These are phyloP conservation scores for Volvariella volvacea DNA, from an alignment of 1,284 basidiomycete genomes.

Conservation along the genomic window DNA sequence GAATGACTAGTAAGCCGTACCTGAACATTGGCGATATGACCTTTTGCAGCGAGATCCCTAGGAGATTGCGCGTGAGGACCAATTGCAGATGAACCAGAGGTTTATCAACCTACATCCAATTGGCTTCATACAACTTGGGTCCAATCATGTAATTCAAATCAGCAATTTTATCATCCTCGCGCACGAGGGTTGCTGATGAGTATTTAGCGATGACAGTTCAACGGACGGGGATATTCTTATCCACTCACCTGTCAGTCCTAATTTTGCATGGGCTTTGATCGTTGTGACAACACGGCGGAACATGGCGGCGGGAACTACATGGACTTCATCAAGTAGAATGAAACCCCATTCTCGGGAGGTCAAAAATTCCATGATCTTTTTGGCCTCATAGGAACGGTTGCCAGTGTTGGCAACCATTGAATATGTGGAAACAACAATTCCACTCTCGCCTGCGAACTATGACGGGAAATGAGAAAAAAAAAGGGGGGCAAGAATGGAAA, in stretches of 20 bases:
- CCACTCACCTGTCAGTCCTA: conserved; percentile 80
- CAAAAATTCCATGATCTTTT: conserved; percentile 99
- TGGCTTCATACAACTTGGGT: conserved; percentile 98
- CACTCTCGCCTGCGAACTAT: conserved; percentile 89
- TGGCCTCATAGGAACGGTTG: conserved; percentile 92
- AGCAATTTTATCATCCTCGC: conserved; percentile 98
- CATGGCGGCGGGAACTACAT: conserved; percentile 96
- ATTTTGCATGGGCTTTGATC: conserved; percentile 96
- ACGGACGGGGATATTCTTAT: conserved; percentile 2
- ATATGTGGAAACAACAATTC: conserved; percentile 95
- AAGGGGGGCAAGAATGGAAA: conserved; percentile 10
- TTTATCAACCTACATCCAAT: conserved; percentile 78
- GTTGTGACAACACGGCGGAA: conserved; percentile 94
- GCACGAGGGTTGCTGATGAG: conserved; percentile 82
- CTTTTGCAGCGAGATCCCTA: conserved; percentile 93
- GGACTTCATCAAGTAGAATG: conserved; percentile 92
- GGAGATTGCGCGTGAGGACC: conserved; percentile 6
- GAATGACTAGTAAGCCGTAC: conserved; percentile 32
- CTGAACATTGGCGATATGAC: conserved; percentile 99
- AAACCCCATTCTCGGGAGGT: conserved; percentile 95
- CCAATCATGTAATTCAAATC: conserved; percentile 99
- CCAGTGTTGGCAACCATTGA: conserved; percentile 98
- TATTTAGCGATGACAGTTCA: not conserved
- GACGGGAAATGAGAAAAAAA: conserved; percentile 23
- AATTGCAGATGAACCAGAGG: not conserved